These are phyloP conservation scores for Phallus indusiatus DNA, from an alignment of 768 basidiomycete species.

Conservation along the genomic window DNA sequence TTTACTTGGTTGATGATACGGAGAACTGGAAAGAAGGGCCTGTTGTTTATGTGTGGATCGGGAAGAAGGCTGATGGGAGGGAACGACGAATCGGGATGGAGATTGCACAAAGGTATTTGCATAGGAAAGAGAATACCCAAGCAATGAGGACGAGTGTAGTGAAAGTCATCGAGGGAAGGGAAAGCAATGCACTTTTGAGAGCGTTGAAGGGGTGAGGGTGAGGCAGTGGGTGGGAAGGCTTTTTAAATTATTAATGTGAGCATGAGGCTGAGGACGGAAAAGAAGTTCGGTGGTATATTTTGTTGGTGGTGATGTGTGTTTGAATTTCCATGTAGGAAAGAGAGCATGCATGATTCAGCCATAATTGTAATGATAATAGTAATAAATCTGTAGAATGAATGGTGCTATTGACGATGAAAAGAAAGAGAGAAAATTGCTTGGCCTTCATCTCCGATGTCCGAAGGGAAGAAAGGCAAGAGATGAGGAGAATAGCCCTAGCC, in stretches of 20 bases:
- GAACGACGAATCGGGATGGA: slow-evolving; percentile 43
- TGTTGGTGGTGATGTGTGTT: too few species aligned
- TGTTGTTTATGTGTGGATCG: slow-evolving; percentile 52
- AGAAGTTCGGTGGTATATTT: neutral
- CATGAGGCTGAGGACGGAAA: neutral
- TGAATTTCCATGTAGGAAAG: neutral
- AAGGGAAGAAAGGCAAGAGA: neutral
- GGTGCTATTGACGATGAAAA: too few species aligned
- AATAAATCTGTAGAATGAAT: too few species aligned
- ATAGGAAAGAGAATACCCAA: slow-evolving; percentile 23
- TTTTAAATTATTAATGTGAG: neutral
- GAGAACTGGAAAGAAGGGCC: slow-evolving; percentile 25
- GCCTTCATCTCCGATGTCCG: neutral
- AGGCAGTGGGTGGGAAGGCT: neutral
- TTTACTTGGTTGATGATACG: slow-evolving; percentile 43
- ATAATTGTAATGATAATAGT: too few species aligned
- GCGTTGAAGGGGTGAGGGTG: slow-evolving; percentile 16
- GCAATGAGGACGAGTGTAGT: slow-evolving; percentile 32
- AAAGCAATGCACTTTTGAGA: slow-evolving; percentile 37
- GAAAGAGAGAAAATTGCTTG: neutral
- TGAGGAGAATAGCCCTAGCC: neutral
- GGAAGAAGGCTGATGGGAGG: slow-evolving; percentile 34
- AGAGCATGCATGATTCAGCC: neutral
- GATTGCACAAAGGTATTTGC: slow-evolving; percentile 47
- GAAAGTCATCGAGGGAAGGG: slow-evolving; percentile 45